phyloP scores from a whole-genome alignment of 257 asterid genomes.

The Orobanche coerulescens region DNA sequence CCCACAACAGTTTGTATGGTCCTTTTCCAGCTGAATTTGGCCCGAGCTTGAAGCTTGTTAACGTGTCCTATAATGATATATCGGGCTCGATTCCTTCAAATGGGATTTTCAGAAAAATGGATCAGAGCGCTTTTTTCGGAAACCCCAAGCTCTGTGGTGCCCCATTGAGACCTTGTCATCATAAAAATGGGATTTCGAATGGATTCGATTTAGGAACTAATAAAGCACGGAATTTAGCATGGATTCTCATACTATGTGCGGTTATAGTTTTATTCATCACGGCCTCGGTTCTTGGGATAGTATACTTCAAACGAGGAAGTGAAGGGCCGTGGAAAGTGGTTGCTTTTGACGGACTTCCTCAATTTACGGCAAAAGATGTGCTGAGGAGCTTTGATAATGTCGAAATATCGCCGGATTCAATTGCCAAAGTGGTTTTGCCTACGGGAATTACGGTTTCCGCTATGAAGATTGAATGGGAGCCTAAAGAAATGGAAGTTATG shows the following conservation, averaged over 20 bases:
- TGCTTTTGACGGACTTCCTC: constrained; percentile 66
- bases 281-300: constrained; percentile 42
- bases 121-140: constrained; percentile 62
- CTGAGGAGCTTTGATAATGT: constrained; percentile 53
- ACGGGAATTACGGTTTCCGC: constrained; percentile 77
- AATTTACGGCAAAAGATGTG: constrained; percentile 67
- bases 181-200: constrained; percentile 40
- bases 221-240: constrained; percentile 66
- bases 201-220: constrained; percentile 63
- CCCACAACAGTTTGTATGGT: constrained; percentile 58
- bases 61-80: constrained; percentile 74
- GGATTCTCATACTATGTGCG: constrained; percentile 76
- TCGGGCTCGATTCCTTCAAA: constrained; percentile 72
- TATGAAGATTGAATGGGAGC: constrained; percentile 67
- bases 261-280: constrained; percentile 43
- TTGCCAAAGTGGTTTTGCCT: constrained; percentile 67
- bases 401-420: constrained; percentile 38
- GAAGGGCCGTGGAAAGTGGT: constrained; percentile 65
- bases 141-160: constrained; percentile 80
- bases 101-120: constrained; percentile 44
- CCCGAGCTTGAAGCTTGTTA: constrained; percentile 49
- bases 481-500: constrained; percentile 32
- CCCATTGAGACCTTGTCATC: constrained; percentile 48
- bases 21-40: constrained; percentile 50
- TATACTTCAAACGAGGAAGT: constrained; percentile 42